These are phyloP conservation scores for Globisporangium paddicum DNA, from an alignment of 352 stramenopile species.

Conservation along the genomic window DNA sequence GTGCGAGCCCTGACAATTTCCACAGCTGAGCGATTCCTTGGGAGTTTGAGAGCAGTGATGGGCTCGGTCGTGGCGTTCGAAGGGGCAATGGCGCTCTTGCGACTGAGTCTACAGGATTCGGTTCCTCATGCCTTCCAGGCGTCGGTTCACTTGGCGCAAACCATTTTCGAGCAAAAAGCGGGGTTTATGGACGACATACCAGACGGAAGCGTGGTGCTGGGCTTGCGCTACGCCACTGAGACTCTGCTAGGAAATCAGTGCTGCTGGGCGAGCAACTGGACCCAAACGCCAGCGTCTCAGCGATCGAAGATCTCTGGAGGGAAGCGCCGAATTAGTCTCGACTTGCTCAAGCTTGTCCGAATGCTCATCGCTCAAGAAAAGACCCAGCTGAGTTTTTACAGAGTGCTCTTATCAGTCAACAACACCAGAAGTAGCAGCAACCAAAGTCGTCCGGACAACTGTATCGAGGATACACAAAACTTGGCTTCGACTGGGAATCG, in stretches of 20 bases:
- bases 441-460: not conserved
- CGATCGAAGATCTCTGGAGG: not conserved
- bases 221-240: conserved; percentile 25
- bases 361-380: conserved; percentile 29
- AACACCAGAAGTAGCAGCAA: not conserved
- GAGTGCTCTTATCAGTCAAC: conserved; percentile 12
- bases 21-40: conserved; percentile 28
- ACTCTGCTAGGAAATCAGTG: conserved; percentile 18
- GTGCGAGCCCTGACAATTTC: conserved; percentile 21
- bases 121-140: conserved; percentile 29
- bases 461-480: not conserved
- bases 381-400: conserved; percentile 26
- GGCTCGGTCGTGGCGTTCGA: conserved; percentile 27
- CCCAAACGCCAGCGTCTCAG: not conserved
- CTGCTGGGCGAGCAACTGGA: conserved; percentile 27
- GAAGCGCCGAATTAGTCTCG: conserved; percentile 21
- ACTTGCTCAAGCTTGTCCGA: conserved; percentile 34
- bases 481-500: conserved; percentile 10
- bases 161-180: conserved; percentile 22
- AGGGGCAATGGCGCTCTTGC: conserved; percentile 32
- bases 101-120: conserved; percentile 23
- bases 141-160: conserved; percentile 35
- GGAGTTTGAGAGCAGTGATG: conserved; percentile 17
- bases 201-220: conserved; percentile 14
- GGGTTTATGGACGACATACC: conserved; percentile 2